Conservation (phyloP, 1,284 basidiomycete species). For the Takashimella tepidaria region DNA sequence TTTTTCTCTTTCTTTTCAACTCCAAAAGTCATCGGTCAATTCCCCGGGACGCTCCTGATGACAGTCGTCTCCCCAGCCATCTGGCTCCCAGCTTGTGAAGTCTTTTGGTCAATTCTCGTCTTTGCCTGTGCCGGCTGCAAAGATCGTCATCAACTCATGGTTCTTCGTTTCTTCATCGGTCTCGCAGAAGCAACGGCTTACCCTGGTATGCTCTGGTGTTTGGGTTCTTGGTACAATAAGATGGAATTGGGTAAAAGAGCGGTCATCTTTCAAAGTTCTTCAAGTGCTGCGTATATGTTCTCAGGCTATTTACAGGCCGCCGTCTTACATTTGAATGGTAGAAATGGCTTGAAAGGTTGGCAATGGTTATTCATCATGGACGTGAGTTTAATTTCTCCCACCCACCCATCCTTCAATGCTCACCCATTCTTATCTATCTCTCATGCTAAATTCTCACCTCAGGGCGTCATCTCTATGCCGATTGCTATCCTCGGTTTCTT, state of each 20-base stretch:
- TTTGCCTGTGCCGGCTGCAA: slow-evolving; percentile 7
- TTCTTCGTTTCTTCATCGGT: slow-evolving; percentile 34
- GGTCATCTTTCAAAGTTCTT: background rate
- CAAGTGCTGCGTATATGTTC: slow-evolving; percentile 28
- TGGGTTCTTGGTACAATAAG: slow-evolving; percentile 25
- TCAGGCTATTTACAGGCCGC: slow-evolving; percentile 33
- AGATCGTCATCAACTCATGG: slow-evolving; percentile 12
- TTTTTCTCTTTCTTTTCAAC: too few species aligned
- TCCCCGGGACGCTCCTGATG: background rate
- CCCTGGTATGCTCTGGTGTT: slow-evolving; percentile 23
- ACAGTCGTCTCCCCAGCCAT: background rate
- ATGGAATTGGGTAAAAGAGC: slow-evolving; percentile 13
- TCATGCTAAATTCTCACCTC: background rate
- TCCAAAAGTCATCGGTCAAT: background rate
- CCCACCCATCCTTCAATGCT: background rate
- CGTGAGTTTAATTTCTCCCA: slow-evolving; percentile 1
- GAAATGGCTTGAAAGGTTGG: background rate
- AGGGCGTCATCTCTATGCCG: slow-evolving; percentile 10
- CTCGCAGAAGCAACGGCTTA: slow-evolving; percentile 32
- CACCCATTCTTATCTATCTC: background rate
- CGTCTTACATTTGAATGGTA: background rate
- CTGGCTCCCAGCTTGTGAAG: background rate
- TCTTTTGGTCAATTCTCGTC: background rate
- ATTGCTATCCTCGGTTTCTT: slow-evolving; percentile 9
- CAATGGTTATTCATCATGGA: slow-evolving; percentile 1